Evolutionary conservation across 1,139 yeast species (phyloP).

Genomic region (Pichia norvegensis): DNA sequence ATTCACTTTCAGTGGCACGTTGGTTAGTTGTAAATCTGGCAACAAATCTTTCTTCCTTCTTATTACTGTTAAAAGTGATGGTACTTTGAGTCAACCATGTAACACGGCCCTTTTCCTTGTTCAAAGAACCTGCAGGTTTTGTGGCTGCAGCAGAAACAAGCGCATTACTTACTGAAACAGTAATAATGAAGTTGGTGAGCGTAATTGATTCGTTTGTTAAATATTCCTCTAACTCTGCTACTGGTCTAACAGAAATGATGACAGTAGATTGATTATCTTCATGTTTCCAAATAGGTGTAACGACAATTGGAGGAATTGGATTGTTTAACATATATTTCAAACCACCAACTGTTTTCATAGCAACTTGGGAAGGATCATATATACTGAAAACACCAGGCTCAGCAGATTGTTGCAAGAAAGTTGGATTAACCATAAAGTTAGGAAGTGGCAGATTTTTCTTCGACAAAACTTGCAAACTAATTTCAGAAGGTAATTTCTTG

Average conservation of each 20-base stretch:
- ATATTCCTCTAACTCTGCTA: slow-evolving; percentile 39
- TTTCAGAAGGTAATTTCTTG: slow-evolving; percentile 26
- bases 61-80: slow-evolving; percentile 33
- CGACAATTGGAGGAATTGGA: slow-evolving; percentile 54
- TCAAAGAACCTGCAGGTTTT: slow-evolving; percentile 85
- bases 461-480: slow-evolving; percentile 22
- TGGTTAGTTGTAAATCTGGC: slow-evolving; percentile 66
- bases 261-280: slow-evolving; percentile 80
- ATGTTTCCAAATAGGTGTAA: slow-evolving; percentile 83
- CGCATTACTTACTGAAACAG: slow-evolving; percentile 47
- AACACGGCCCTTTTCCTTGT: slow-evolving; percentile 73
- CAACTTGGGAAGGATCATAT: slow-evolving; percentile 32
- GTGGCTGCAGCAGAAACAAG: slow-evolving; percentile 65
- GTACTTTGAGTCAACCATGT: slow-evolving; percentile 66
- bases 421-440: slow-evolving; percentile 36
- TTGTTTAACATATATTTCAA: slow-evolving; percentile 55
- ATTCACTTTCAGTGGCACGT: slow-evolving; percentile 53
- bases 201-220: slow-evolving; percentile 27
- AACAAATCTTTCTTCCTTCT: slow-evolving; percentile 51
- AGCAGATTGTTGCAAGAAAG: slow-evolving; percentile 33
- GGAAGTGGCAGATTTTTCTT: slow-evolving; percentile 28
- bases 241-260: slow-evolving; percentile 60
- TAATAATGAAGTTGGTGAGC: slow-evolving; percentile 57
- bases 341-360: slow-evolving; percentile 59
- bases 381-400: slow-evolving; percentile 26